phyloP scores from a whole-genome alignment of 305 asterid genomes.

The Galium porrigens region DNA sequence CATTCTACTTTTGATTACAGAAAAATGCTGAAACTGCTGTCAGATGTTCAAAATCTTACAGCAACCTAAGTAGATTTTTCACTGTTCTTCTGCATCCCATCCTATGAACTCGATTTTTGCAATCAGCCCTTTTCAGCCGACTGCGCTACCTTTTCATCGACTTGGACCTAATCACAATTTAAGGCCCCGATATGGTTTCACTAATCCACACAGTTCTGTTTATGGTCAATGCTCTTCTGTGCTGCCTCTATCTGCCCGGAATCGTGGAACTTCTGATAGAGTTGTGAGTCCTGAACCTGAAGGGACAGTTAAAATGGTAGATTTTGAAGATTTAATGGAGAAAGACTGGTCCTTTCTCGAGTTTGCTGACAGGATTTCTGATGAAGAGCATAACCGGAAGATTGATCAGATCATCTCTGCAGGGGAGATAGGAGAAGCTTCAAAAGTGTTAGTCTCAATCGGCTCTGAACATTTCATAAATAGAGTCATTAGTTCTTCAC shows the following conservation, averaged over 20 bases:
- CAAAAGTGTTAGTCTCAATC: slow-evolving; percentile 51
- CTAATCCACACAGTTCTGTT: slow-evolving; percentile 8
- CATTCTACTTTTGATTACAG: neutral
- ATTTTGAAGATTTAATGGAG: slow-evolving; percentile 51
- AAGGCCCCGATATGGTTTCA: slow-evolving; percentile 15
- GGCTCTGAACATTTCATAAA: slow-evolving; percentile 76
- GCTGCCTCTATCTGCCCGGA: slow-evolving; percentile 17
- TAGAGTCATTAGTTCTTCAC: slow-evolving; percentile 36
- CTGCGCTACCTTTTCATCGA: slow-evolving; percentile 18
- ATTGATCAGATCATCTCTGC: slow-evolving; percentile 47
- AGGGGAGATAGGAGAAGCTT: slow-evolving; percentile 42
- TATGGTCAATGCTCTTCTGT: slow-evolving; percentile 13
- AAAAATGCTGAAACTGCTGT: slow-evolving; percentile 5
- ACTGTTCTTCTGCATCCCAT: neutral
- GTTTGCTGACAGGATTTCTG: slow-evolving; percentile 21
- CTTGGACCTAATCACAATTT: slow-evolving; percentile 15
- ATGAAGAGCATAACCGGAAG: slow-evolving; percentile 31
- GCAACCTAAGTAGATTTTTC: neutral
- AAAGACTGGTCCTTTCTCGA: slow-evolving; percentile 88
- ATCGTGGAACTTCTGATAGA: slow-evolving; percentile 17
- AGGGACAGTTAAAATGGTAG: slow-evolving; percentile 31
- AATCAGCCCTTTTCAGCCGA: slow-evolving; percentile 23
- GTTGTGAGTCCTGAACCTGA: slow-evolving; percentile 27
- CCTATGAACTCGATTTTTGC: slow-evolving; percentile 26
- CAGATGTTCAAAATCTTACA: neutral